Evolutionary conservation across 805 yeast genomes (phyloP).

Genomic region (Pichia deserticola): DNA sequence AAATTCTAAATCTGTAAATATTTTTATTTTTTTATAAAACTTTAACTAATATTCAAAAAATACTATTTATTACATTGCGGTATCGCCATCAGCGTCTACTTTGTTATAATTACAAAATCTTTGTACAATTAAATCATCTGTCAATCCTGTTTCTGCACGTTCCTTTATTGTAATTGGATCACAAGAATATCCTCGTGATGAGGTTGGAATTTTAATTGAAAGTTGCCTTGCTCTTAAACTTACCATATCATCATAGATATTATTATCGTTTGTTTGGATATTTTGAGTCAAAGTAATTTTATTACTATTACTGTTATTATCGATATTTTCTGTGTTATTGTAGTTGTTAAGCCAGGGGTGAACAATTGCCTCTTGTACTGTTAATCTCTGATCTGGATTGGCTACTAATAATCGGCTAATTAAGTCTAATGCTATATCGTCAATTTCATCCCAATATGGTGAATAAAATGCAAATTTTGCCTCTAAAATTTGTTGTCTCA

Average conservation of each 20-base stretch:
- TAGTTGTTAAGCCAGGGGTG: slow-evolving; percentile 38
- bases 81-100: slow-evolving; percentile 5
- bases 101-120: slow-evolving; percentile 4
- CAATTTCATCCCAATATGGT: slow-evolving; percentile 72
- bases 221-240: slow-evolving; percentile 11
- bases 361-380: slow-evolving; percentile 30
- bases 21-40: neutral
- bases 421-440: slow-evolving; percentile 57
- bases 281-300: too few species aligned
- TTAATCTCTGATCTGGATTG: slow-evolving; percentile 38
- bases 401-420: slow-evolving; percentile 55
- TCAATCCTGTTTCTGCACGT: slow-evolving; percentile 18
- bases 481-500: slow-evolving; percentile 63
- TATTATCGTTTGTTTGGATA: neutral
- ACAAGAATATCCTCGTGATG: slow-evolving; percentile 19
- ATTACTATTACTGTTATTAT: too few species aligned
- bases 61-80: neutral
- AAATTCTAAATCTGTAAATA: neutral
- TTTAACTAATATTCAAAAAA: too few species aligned
- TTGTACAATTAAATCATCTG: slow-evolving; percentile 19
- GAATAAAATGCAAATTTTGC: slow-evolving; percentile 70
- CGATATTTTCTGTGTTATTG: neutral
- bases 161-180: slow-evolving; percentile 24
- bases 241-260: slow-evolving; percentile 2
- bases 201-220: slow-evolving; percentile 20